These are phyloP conservation scores for Russula sp. DNA, from an alignment of 768 basidiomycete species.

Conservation along the genomic window DNA sequence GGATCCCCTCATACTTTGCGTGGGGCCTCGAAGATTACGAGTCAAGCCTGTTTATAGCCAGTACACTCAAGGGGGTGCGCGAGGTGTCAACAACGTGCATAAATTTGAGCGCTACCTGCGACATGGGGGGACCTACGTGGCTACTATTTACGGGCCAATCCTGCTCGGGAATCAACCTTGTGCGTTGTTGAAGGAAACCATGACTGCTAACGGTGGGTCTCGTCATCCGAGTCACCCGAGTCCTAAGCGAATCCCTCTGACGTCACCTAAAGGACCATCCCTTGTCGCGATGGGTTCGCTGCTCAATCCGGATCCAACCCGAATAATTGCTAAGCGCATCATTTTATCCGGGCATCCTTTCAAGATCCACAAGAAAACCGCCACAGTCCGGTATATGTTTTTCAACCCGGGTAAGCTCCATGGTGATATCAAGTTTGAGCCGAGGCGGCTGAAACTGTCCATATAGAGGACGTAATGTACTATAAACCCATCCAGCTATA, in stretches of 20 bases:
- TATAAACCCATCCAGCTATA: conserved; percentile 90
- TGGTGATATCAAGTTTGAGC: conserved; percentile 11
- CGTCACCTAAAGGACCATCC: conserved; percentile 47
- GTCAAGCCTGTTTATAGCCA: conserved; percentile 91
- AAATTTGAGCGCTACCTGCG: conserved; percentile 90
- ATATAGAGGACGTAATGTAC: conserved; percentile 76
- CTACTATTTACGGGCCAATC: conserved; percentile 84
- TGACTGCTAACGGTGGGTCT: conserved; percentile 54
- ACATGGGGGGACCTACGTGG: conserved; percentile 74
- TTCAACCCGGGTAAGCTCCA: conserved; percentile 69
- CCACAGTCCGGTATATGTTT: conserved; percentile 98
- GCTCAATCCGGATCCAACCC: conserved; percentile 82
- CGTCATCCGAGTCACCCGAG: no score
- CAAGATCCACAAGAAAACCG: conserved; percentile 95
- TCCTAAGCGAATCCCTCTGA: conserved; percentile 8
- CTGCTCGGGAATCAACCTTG: conserved; percentile 82
- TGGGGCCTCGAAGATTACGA: conserved; percentile 78
- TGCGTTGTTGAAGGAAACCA: conserved; percentile 63
- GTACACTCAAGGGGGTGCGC: conserved; percentile 82
- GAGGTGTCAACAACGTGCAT: conserved; percentile 93
- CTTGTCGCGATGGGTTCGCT: conserved; percentile 89
- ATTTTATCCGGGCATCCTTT: conserved; percentile 93
- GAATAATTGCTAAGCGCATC: conserved; percentile 89
- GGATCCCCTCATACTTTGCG: conserved; percentile 85
- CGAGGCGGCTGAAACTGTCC: background rate